Base-by-base conservation (phyloP, 2,329 filamentous ascomycete species). In the Fusarium coicis region DNA sequence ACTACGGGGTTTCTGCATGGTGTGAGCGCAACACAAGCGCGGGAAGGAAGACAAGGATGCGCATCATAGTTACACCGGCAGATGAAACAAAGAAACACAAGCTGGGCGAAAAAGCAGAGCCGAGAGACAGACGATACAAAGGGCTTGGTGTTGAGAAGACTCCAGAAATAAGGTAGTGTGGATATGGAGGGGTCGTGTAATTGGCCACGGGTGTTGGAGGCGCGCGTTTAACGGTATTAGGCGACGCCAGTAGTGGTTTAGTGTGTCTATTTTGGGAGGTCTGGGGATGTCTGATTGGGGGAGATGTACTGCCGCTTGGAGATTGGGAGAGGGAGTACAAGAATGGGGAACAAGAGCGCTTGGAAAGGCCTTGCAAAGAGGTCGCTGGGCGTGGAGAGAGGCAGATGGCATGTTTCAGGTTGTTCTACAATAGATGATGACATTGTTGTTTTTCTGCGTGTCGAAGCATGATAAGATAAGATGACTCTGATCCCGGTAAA, bases 181-280 rank as follows among this genome's bases (percentile, higher is more conserved):
- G 74, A 47, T 40, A 60, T 26, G 40, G 36, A 34, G 30, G 52
- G n/a, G 58, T 21, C 47, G 23, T 54, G 34, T 55, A 59, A 78
- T 78, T 76, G 76, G 72, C 60, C 15, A 32, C 39, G 30, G 39
- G 7, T 18, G 30, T 39, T 74, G 52, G 69, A 78, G 71, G 74
- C 76, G 76, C 76, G 76, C 76, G 76, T 78, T 54, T 76, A 78
- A 75, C 47, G 64, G 57, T 56, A 68, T 76, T 70, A 70, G 63
- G 71, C 74, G 76, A 67, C 57, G 57, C 63, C 54, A 5, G 32
- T 67, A 60, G 34, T 32, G 49, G 74, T 52, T 49, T 77, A 76
- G 74, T 52, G 61, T 42, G 6, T 43, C 76, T 77, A 77, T 77
- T 77, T 76, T 77, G 30, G 74, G 73, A 64, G 23, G 18, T 5